Conservation (phyloP, 805 yeast species). For the Aciculoconidium aculeatum region DNA sequence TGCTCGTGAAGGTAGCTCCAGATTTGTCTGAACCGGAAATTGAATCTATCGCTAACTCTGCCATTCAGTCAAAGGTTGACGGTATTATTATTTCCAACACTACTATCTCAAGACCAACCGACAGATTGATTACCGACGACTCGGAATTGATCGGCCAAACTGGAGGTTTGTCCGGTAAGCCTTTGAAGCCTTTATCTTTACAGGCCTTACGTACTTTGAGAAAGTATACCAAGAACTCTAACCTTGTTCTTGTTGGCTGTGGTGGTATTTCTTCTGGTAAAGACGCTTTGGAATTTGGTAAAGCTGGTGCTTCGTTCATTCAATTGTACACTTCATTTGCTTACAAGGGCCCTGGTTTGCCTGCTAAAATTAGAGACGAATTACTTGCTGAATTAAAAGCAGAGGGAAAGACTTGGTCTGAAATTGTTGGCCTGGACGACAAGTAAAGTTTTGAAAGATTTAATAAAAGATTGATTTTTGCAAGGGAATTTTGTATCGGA, state of each 20-base stretch:
- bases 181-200: constrained; percentile 74
- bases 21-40: constrained; percentile 81
- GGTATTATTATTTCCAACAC: constrained; percentile 93
- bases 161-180: constrained; percentile 93
- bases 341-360: constrained; percentile 86
- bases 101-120: constrained; percentile 73
- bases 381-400: constrained; percentile 45
- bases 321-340: constrained; percentile 88
- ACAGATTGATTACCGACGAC: constrained; percentile 44
- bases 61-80: constrained; percentile 71
- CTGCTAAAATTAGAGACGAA: constrained; percentile 39
- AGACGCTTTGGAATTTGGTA: constrained; percentile 87
- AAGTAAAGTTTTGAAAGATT: constrained; percentile 15
- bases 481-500: neutral
- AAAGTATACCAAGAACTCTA: constrained; percentile 67
- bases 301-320: constrained; percentile 89
- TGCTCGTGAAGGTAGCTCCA: constrained; percentile 90
- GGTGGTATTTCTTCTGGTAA: constrained; percentile 88
- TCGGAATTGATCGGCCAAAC: constrained; percentile 43
- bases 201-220: constrained; percentile 67
- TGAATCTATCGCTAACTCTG: constrained; percentile 74
- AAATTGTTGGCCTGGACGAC: constrained; percentile 64
- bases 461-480: neutral
- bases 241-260: constrained; percentile 80
- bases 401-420: constrained; percentile 81